Evolutionary conservation across 352 stramenopile species (phyloP).

Genomic region (Pythium dissimile): DNA sequence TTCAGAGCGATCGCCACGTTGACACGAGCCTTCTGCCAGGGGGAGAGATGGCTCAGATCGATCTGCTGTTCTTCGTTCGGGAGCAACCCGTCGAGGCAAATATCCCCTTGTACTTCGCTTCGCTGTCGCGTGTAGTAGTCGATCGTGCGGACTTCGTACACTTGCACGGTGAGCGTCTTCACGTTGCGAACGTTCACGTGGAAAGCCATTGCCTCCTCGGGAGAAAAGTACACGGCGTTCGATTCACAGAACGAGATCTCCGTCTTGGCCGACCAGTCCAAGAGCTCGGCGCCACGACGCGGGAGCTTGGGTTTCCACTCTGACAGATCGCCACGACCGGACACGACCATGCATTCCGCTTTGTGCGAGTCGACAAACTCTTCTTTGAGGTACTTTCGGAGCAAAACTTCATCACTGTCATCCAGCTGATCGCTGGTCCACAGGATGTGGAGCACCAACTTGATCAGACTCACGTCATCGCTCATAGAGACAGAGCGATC

Average conservation of each 20-base stretch:
- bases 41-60: constrained; percentile 40
- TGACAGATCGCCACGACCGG: not conserved
- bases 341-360: constrained; percentile 16
- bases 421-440: constrained; percentile 1
- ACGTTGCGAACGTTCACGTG: constrained; percentile 45
- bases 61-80: constrained; percentile 52
- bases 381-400: constrained; percentile 2
- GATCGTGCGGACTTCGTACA: constrained; percentile 59
- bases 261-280: constrained; percentile 17
- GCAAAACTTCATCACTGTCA: not conserved
- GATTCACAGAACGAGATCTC: constrained; percentile 48
- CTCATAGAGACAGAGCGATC: not conserved
- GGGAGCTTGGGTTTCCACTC: constrained; percentile 35
- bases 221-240: constrained; percentile 38
- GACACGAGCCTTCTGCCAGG: constrained; percentile 43
- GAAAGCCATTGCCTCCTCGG: constrained; percentile 36
- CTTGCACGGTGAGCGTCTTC: constrained; percentile 44
- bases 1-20: constrained; percentile 16
- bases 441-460: not conserved
- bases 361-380: constrained; percentile 11
- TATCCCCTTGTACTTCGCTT: constrained; percentile 41
- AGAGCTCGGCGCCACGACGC: constrained; percentile 17
- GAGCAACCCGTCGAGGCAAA: constrained; percentile 53
- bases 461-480: constrained; percentile 9
- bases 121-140: constrained; percentile 54